A percentile compares a stretch with the other conserved stretches of the same genome.
These are phyloP conservation scores for Parietichytrium sp. DNA, from an alignment of 108 stramenopile genomes.

Conservation along the genomic window DNA sequence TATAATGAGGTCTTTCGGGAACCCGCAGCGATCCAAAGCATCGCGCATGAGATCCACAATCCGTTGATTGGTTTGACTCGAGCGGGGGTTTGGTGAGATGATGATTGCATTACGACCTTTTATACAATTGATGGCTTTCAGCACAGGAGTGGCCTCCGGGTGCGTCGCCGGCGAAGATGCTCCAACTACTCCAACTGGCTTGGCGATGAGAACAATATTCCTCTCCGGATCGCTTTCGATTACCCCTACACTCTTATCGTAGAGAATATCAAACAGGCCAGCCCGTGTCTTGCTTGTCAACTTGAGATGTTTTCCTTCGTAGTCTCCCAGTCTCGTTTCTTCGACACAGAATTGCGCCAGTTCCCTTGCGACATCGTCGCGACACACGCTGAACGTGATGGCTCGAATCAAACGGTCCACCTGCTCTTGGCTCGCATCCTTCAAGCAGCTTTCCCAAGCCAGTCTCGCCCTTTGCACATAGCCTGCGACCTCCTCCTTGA, in stretches of 20 bases:
- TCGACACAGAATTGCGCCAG: not conserved
- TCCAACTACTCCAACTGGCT: constrained; percentile 16
- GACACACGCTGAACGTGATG: not conserved
- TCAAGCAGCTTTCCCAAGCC: no score
- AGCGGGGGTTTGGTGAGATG: constrained; percentile 31
- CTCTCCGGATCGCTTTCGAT: not conserved
- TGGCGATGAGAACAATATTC: not conserved
- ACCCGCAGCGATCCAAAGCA: not conserved
- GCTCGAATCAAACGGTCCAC: constrained; percentile 15
- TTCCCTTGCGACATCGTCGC: constrained; percentile 8
- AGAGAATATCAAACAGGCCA: constrained; percentile 5
- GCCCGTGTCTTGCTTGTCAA: constrained; percentile 8
- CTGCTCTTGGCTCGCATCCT: no score
- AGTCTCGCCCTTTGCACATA: no score
- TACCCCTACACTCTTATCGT: constrained; percentile 22
- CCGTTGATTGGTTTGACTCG: not conserved
- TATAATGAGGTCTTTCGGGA: not conserved
- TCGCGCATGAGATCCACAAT: constrained; percentile 32
- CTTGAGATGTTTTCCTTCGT: constrained; percentile 31
- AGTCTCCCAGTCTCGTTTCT: constrained; percentile 25
- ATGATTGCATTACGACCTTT: constrained; percentile 28
- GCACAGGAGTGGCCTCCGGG: constrained; percentile 35
- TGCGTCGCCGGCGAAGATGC: constrained; percentile 8
- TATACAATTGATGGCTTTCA: constrained; percentile 28
- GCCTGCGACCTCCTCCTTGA: no score